These are phyloP conservation scores for Boletus subparvulus DNA, from an alignment of 768 basidiomycete species.

Conservation along the genomic window DNA sequence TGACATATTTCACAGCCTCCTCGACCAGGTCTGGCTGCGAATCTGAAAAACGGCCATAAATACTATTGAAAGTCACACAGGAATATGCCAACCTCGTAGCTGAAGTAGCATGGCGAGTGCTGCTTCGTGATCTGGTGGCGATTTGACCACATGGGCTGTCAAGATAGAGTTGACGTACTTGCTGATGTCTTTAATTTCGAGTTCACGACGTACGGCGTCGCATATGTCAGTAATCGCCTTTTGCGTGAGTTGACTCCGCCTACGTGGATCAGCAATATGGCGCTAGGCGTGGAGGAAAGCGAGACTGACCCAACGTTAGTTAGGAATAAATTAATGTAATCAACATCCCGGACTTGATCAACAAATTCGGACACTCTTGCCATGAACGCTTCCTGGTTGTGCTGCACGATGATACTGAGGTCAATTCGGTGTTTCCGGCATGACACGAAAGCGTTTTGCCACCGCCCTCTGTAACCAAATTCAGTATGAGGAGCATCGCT, in stretches of 20 bases:
- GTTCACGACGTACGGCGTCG: conserved; percentile 67
- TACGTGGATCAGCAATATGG: conserved; percentile 27
- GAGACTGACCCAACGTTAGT: conserved; percentile 72
- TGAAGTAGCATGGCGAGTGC: conserved; percentile 72
- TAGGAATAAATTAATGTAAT: conserved; percentile 90
- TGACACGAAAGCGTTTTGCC: conserved; percentile 84
- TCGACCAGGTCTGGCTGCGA: conserved; percentile 77
- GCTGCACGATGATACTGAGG: conserved; percentile 83
- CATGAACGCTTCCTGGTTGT: conserved; percentile 69
- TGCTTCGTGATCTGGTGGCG: conserved; percentile 87
- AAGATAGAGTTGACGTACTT: conserved; percentile 89
- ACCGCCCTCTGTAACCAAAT: conserved; percentile 53
- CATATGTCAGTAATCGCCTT: conserved; percentile 69
- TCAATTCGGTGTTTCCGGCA: conserved; percentile 95
- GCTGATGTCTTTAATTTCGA: conserved; percentile 69
- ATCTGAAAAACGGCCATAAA: conserved; percentile 7
- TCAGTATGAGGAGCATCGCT: not conserved
- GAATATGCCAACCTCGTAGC: conserved; percentile 61
- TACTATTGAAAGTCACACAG: not conserved
- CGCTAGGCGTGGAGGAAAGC: not conserved
- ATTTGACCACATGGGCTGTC: conserved; percentile 90
- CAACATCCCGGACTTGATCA: conserved; percentile 84
- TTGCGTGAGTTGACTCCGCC: conserved; percentile 58
- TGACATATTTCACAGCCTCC: conserved; percentile 97
- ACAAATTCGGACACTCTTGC: conserved; percentile 63